Conservation (phyloP, 148 eudicot genomes). For the Rhododendron vialii region DNA sequence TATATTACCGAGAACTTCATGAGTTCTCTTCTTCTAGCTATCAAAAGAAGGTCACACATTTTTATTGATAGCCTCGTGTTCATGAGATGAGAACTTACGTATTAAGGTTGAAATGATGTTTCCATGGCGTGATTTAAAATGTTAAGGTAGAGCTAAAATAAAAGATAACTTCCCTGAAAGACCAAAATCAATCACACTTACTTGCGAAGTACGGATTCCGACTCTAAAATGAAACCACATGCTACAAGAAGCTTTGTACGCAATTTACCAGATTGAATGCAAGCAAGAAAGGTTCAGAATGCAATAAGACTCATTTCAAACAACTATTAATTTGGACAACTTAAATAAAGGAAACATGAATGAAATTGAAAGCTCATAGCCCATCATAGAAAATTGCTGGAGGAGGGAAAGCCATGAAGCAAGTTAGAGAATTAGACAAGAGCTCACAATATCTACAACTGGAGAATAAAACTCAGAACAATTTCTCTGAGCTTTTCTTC, state of each 20-base stretch:
- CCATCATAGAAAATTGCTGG: not conserved
- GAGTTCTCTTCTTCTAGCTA: not conserved
- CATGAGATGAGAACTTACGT: not conserved
- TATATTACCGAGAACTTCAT: not conserved
- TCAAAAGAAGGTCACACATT: not conserved
- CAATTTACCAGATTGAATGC: not conserved
- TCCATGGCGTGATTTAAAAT: not conserved
- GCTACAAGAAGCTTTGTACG: not conserved
- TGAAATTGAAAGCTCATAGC: not conserved
- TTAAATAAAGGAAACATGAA: not conserved
- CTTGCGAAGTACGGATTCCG: not conserved
- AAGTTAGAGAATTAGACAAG: slow-evolving; percentile 3
- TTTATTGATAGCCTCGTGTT: not conserved
- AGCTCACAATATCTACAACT: slow-evolving; percentile 7
- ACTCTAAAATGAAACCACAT: not conserved
- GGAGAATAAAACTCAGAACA: slow-evolving; percentile 18
- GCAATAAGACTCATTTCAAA: not conserved
- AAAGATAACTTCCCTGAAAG: not conserved
- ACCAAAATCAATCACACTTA: not conserved
- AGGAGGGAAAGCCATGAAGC: not conserved
- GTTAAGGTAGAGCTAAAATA: not conserved
- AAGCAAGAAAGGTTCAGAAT: not conserved
- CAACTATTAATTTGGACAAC: not conserved
- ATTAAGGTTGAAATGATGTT: not conserved
- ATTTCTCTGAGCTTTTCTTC: slow-evolving; percentile 32